phyloP scores from a whole-genome alignment of 108 stramenopile species.

The Aurantiochytrium sp. region DNA sequence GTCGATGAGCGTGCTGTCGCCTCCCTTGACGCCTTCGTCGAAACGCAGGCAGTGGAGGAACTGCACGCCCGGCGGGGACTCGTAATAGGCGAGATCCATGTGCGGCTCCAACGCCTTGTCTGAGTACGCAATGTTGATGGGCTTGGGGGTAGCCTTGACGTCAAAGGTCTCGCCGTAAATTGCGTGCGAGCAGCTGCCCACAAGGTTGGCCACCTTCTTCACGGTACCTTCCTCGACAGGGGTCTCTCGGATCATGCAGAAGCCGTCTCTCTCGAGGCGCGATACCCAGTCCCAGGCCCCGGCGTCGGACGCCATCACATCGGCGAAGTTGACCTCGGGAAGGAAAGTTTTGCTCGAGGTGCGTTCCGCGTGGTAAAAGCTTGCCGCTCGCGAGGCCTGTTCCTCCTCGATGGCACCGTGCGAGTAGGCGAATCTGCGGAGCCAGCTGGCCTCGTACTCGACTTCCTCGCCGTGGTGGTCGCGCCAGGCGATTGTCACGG shows the following conservation, averaged over 20 bases:
- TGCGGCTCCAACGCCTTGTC: not conserved
- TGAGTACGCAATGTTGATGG: constrained; percentile 26
- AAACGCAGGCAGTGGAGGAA: constrained; percentile 23
- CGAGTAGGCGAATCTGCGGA: not conserved
- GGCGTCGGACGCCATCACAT: not conserved
- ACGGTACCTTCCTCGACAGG: not conserved
- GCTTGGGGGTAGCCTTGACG: not conserved
- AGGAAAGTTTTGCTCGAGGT: not conserved
- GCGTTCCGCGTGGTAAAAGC: not conserved
- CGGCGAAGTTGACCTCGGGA: not conserved
- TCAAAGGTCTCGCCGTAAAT: constrained; percentile 28
- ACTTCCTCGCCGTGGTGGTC: not conserved
- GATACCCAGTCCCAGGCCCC: not conserved
- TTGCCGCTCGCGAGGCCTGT: not conserved
- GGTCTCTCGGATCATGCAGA: not conserved
- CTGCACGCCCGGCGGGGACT: constrained; percentile 35
- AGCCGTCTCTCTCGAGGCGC: not conserved
- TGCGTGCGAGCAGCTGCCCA: not conserved
- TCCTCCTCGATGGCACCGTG: not conserved
- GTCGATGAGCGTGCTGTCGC: constrained; percentile 27
- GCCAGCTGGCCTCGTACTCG: constrained; percentile 13
- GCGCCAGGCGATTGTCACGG: not conserved
- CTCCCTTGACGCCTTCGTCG: constrained; percentile 18
- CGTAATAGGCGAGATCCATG: constrained; percentile 32
- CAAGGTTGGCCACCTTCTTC: not conserved